Percentiles rank a stretch among this genome's conserved stretches.
phyloP scores from a whole-genome alignment of 345 rosid species.

The Euphorbia lathyris region DNA sequence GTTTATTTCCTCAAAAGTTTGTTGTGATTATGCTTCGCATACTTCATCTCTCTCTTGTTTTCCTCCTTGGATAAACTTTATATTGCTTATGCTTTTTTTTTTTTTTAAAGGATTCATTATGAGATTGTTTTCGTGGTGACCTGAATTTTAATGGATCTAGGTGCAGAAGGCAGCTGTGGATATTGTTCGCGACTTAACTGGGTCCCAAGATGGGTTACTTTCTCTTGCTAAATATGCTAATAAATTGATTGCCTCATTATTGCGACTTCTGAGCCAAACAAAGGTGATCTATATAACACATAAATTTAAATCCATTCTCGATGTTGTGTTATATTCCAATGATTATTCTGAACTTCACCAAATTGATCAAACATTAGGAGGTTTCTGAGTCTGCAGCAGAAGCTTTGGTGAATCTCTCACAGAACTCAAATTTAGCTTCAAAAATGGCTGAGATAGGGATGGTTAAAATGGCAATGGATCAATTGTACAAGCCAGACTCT shows the following conservation, averaged over 20 bases:
- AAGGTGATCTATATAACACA: conserved; percentile 42
- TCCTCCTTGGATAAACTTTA: no score
- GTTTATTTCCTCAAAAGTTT: not conserved
- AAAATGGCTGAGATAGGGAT: conserved; percentile 69
- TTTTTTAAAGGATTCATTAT: no score
- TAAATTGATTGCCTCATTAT: conserved; percentile 52
- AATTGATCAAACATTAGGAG: conserved; percentile 43
- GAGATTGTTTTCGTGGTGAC: not conserved
- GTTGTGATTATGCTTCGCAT: not conserved
- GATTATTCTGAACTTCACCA: not conserved
- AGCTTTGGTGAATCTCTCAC: conserved; percentile 89
- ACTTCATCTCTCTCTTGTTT: not conserved
- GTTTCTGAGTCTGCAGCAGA: conserved; percentile 84
- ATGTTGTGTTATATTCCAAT: not conserved
- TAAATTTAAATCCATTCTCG: not conserved
- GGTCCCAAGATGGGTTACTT: conserved; percentile 73
- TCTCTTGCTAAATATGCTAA: conserved; percentile 56
- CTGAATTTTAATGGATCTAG: conserved; percentile 26
- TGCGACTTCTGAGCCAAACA: conserved; percentile 54
- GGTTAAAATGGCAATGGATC: conserved; percentile 59
- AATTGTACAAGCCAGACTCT: conserved; percentile 66
- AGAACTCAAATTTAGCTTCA: conserved; percentile 53
- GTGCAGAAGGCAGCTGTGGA: conserved; percentile 86
- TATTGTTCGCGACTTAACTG: conserved; percentile 77
- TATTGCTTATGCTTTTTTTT: no score